Evolutionary conservation across 176 grass and related monocot genomes (phyloP).

Genomic region (Rhipidocladum racemiflorum): DNA sequence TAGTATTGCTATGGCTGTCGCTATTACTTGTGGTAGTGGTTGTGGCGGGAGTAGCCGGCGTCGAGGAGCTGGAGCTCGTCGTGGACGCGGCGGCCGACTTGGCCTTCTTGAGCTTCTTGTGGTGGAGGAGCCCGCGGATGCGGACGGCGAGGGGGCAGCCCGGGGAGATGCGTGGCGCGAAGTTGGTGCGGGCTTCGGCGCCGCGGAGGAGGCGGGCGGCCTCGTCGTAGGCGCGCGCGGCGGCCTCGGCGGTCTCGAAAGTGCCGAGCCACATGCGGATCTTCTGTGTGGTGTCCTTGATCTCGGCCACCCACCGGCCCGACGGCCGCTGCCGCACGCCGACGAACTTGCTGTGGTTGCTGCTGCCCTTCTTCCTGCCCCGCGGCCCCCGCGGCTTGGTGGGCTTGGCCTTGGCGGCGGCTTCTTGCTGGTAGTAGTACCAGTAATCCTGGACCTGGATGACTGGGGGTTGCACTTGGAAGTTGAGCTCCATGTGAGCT

Average conservation of each 20-base stretch:
- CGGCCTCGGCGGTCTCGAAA: conserved; percentile 75
- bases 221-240: conserved; percentile 76
- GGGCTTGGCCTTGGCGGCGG: conserved; percentile 41
- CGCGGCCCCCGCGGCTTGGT: conserved; percentile 56
- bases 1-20: conserved; percentile 31
- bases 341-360: conserved; percentile 71
- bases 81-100: conserved; percentile 15
- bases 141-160: conserved; percentile 66
- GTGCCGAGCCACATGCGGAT: conserved; percentile 96
- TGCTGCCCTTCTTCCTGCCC: conserved; percentile 52
- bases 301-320: conserved; percentile 89
- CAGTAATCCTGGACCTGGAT: conserved; percentile 43
- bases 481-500: conserved; percentile 71
- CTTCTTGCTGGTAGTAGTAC: conserved; percentile 61
- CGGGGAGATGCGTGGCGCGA: conserved; percentile 41
- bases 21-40: conserved; percentile 10
- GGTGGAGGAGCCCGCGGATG: conserved; percentile 70
- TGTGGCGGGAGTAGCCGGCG: background rate
- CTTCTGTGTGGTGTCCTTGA: conserved; percentile 95
- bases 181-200: conserved; percentile 84
- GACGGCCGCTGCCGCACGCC: conserved; percentile 81
- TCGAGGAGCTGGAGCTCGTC: background rate
- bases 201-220: conserved; percentile 86
- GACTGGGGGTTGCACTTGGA: conserved; percentile 34
- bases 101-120: conserved; percentile 75